Conservation (phyloP, 257 asterid genomes). For the Plantago ovata region DNA sequence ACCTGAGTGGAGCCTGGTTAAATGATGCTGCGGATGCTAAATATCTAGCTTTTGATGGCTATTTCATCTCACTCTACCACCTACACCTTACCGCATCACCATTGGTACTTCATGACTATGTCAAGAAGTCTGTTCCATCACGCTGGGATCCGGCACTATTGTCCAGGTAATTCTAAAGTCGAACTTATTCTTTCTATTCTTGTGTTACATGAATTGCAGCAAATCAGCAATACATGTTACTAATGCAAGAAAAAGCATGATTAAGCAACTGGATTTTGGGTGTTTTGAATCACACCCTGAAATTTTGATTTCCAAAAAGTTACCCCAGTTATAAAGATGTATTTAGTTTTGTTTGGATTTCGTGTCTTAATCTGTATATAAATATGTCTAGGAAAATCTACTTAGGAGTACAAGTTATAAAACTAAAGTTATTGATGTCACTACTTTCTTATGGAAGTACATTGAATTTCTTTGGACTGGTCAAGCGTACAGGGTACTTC, state of each 20-base stretch:
- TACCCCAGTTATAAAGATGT: background rate
- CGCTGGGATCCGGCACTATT: slow-evolving; percentile 90
- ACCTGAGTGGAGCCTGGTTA: slow-evolving; percentile 90
- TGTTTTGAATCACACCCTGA: slow-evolving; percentile 1
- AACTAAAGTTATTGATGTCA: background rate
- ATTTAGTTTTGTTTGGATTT: slow-evolving; percentile 1
- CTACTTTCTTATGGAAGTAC: background rate
- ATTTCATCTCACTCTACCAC: slow-evolving; percentile 79
- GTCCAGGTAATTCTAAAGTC: slow-evolving; percentile 55
- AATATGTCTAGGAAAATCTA: slow-evolving; percentile 1
- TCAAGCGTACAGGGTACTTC: background rate
- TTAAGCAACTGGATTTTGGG: slow-evolving; percentile 5
- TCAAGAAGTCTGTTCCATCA: slow-evolving; percentile 88
- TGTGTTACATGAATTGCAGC: background rate
- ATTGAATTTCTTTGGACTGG: background rate
- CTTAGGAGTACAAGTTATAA: background rate
- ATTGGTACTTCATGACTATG: slow-evolving; percentile 77
- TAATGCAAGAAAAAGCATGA: background rate
- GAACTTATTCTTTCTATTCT: background rate
- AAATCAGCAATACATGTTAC: background rate
- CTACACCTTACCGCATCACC: slow-evolving; percentile 86
- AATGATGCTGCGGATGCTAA: slow-evolving; percentile 86
- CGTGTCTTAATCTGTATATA: background rate
- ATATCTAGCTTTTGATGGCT: slow-evolving; percentile 87
- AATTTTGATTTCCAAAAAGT: background rate